phyloP scores from a whole-genome alignment of 441 rosid genomes.

The Monsonia emarginata region DNA sequence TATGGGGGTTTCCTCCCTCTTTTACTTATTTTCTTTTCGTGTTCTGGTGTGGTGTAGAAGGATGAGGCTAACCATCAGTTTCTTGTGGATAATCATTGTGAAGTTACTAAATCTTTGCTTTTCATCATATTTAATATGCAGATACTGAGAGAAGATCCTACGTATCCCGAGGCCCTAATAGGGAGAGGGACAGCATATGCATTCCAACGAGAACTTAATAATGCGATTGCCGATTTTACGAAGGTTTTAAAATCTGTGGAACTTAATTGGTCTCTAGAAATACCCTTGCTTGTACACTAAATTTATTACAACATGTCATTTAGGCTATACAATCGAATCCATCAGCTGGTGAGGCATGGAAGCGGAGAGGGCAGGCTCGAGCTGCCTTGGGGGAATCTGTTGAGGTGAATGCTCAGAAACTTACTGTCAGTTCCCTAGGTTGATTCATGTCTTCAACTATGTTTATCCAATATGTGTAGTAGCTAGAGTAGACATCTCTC shows the following conservation, averaged over 20 bases:
- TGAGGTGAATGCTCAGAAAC: slow-evolving; percentile 44
- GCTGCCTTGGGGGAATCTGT: slow-evolving; percentile 87
- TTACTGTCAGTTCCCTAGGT: background rate
- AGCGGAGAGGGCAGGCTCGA: slow-evolving; percentile 96
- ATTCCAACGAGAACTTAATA: slow-evolving; percentile 76
- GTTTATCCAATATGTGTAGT: background rate
- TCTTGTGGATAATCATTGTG: slow-evolving; percentile 4
- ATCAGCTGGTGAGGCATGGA: slow-evolving; percentile 98
- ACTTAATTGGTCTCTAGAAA: background rate
- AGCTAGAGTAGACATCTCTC: background rate
- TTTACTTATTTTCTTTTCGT: slow-evolving; percentile 7
- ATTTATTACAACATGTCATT: slow-evolving; percentile 16
- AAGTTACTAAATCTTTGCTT: background rate
- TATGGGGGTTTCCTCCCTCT: background rate
- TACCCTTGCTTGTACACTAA: slow-evolving; percentile 14
- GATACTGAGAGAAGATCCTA: slow-evolving; percentile 83
- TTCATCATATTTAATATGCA: slow-evolving; percentile 21
- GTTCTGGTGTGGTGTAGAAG: slow-evolving; percentile 12
- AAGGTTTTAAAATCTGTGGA: slow-evolving; percentile 40
- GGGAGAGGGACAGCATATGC: slow-evolving; percentile 99
- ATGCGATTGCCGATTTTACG: slow-evolving; percentile 82
- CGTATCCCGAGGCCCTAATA: slow-evolving; percentile 85
- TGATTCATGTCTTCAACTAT: slow-evolving; percentile 3
- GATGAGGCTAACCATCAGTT: slow-evolving; percentile 14
- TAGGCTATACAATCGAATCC: slow-evolving; percentile 89